Percentiles rank a stretch among this genome's conserved stretches.
phyloP scores from a whole-genome alignment of 2,329 filamentous ascomycete species.

The Tolypocladium endophyticum region DNA sequence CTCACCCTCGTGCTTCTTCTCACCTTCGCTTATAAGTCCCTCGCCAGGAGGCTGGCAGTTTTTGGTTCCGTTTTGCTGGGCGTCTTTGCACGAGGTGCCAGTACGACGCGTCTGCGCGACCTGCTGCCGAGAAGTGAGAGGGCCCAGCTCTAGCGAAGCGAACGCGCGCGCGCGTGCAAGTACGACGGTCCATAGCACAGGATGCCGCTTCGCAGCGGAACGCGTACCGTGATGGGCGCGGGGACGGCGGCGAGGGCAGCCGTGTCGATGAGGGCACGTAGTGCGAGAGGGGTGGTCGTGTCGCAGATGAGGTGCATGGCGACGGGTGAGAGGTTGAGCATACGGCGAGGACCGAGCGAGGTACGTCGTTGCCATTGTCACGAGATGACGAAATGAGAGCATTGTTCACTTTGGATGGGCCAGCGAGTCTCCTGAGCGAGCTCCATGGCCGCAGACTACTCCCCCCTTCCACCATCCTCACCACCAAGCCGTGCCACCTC shows the following conservation, averaged over 20 bases:
- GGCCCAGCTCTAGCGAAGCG: neutral
- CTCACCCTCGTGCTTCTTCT: neutral
- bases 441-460: neutral
- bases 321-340: slow-evolving; percentile 12
- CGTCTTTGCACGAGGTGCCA: neutral
- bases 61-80: neutral
- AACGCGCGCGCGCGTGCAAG: neutral
- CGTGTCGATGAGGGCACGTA: neutral
- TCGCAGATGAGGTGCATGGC: slow-evolving; percentile 2
- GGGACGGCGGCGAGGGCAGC: neutral
- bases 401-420: neutral
- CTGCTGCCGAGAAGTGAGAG: neutral
- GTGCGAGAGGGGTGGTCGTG: no score
- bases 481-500: neutral
- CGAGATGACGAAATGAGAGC: neutral
- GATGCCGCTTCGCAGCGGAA: neutral
- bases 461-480: neutral
- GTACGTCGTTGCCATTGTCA: slow-evolving; percentile 7
- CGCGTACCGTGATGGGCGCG: neutral
- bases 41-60: neutral
- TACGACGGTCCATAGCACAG: neutral
- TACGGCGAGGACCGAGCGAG: slow-evolving; percentile 18
- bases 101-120: neutral
- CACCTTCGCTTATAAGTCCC: neutral
- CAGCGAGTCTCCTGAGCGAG: neutral